Evolutionary conservation across 305 asterid genomes (phyloP), one percentile per base, ranked within the genome.

Genomic region (Solanum hybrid): DNA sequence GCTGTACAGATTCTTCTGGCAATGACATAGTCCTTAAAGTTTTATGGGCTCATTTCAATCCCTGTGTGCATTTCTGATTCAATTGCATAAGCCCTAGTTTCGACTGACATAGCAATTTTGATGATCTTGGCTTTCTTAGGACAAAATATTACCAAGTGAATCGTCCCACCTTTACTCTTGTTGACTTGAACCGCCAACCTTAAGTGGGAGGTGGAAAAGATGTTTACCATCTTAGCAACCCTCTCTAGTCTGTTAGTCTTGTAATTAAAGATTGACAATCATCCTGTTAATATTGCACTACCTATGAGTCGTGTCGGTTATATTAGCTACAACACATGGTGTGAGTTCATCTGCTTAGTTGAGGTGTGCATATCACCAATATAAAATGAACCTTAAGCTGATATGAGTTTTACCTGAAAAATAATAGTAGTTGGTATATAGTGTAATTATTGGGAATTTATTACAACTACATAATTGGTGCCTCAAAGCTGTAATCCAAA

Each of bases 31-130:
- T 46, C 39, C 40, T 9, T 24, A 6, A 61, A 28, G 87, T 83
- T 83, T 87, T 82, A 91, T 87, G 87, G 42, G 75, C 91, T 73
- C 88, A 89, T 88, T 57, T 57, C 24, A 57, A 18, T 57, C 22
- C 64, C 22, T 57, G 69, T 6, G 67, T 57, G 69, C 24, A 57
- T 57, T 57, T 57, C 24, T 57, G 69, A 57, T 57, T 57, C 69
- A 6, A 57, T 57, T 57, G 69, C 69, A 57, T 57, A 57, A 57
- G 24, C 69, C 69, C n/a, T 57, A 2, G 24, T 57, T 57, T 57
- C 4, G 24, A 57, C 69, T 57, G 69, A 18, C 61, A 42, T 13
- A 42, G 61, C 18, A 42, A 13, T 42, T 42, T 24, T 80, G 85
- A 42, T 24, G 34, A 24, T 39, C 86, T 79, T 40, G 6, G 26